These are phyloP conservation scores for Nectriaceae sp. DNA, from an alignment of 2,329 filamentous ascomycete genomes.

Conservation along the genomic window DNA sequence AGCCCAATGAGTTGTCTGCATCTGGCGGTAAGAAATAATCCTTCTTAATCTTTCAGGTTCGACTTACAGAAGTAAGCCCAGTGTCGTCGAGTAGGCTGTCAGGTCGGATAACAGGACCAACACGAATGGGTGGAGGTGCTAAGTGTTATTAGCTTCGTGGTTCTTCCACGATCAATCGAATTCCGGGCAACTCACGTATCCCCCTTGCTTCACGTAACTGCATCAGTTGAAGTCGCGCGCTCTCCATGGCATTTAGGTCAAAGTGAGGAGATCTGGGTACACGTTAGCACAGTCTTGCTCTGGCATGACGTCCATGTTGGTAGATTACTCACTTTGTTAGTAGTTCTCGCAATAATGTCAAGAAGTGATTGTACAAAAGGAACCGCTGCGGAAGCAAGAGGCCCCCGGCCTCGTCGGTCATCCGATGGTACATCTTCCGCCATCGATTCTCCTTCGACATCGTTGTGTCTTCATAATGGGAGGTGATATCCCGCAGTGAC, in stretches of 20 bases:
- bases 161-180: neutral
- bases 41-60: neutral
- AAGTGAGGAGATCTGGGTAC: constrained; percentile 47
- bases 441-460: constrained; percentile 52
- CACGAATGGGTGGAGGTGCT: constrained; percentile 39
- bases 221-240: constrained; percentile 49
- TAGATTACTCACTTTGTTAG: constrained; percentile 47
- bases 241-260: constrained; percentile 57
- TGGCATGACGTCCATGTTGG: neutral
- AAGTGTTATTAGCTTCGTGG: constrained; percentile 9
- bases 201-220: constrained; percentile 54
- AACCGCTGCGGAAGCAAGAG: constrained; percentile 55
- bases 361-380: constrained; percentile 56
- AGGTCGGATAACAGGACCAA: constrained; percentile 36
- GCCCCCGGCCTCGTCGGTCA: constrained; percentile 54
- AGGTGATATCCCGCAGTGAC: constrained; percentile 54
- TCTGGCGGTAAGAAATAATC: constrained; percentile 9
- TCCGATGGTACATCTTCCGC: constrained; percentile 59
- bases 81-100: constrained; percentile 33
- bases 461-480: constrained; percentile 52
- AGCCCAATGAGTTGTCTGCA: constrained; percentile 59
- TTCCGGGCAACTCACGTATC: constrained; percentile 45
- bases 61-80: constrained; percentile 18
- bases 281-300: constrained; percentile 15
- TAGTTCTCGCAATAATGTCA: constrained; percentile 51